Evolutionary conservation across 1,284 basidiomycete species (phyloP), one percentile per base, ranked within the genome.

Genomic region (Ganoderma multipileum): DNA sequence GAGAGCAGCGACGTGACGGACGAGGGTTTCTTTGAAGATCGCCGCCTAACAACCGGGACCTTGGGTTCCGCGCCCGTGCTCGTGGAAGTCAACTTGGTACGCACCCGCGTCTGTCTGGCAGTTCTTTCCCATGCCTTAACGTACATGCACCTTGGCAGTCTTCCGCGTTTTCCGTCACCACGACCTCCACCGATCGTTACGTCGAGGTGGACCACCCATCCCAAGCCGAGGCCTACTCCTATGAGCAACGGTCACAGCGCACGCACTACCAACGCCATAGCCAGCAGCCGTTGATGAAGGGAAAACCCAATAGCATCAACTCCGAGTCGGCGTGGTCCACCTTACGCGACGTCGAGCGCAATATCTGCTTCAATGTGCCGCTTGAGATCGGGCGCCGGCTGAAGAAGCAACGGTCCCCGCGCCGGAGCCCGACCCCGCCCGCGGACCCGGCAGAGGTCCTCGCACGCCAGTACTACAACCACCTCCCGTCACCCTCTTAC

Each of bases 161-260:
- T 66, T 87, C 86, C 5, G 80, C 82, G 4, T 87, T 87, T 72
- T 87, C 86, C 26, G 81, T 82, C 26, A 84, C 86, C 44, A 86
- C 86, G 6, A 84, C 83, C 1, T 85, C 86, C 14, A 86, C 86
- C 0, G 85, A 84, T 30, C 80, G 82, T 65, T 85, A 84, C 69
- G 76, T 86, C 62, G 80, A 83, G 54, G 79, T 83, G 66, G 68
- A 70, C 65, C 68, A 73, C 50, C 76, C 77, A 0, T 74, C 74
- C 28, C 61, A 70, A 63, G 60, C 67, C 20, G 68, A 67, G 30
- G 42, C 65, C 39, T 57, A 63, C 41, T 66, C 66, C 18, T 76
- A 70, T 20, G 61, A 66, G 6, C 70, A 70, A 26, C 54, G 66
- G 64, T 55, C 41, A 30, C 55, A 52, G 36, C 57, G 67, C 36